Base-by-base conservation (phyloP, 208 protist species). In the Naegleria gruberi region DNA sequence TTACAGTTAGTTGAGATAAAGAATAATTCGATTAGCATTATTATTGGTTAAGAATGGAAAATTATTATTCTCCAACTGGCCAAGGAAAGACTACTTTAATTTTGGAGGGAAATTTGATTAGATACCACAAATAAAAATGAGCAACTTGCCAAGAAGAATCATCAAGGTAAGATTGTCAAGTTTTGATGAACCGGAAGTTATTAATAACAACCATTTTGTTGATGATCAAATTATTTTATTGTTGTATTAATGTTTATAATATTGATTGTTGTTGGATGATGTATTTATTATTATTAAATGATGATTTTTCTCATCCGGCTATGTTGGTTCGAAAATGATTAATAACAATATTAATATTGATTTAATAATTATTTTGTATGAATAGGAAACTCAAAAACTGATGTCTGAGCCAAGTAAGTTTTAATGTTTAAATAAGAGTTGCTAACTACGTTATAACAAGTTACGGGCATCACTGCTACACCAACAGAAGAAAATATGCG, bases 401-500 rank as follows among this genome's bases (percentile, higher is more conserved):
- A 81, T 89, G 23, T 47, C 19, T 34, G 90, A 92, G 82, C 90
- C 90, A 77, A 42, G 82, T 86, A 86, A 51, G 82, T 86, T n/a
- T 30, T 19, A 30, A 30, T 81, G 34, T 87, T 30, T 77, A 23
- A 1, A 26, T 90, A 23, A 44, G 12, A 44, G 8, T 23, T 82
- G 5, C 89, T 15, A 89, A 87, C 5, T 55, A 15, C 15, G 46
- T 55, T 55, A 55, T 55, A 55, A 55, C 40, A 34, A 82, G 84
- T 55, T 45, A 90, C 93, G 17, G 93, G 93, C 41, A 93, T 94
- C 46, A 86, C 17, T 65, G 93, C 93, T 15, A 92, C 91, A 46
- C 95, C 95, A n/a, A 90, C 92, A 86, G 73, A 93, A 40, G 93
- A 97, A 77, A 96, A 96, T 91, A 37, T 95, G 51, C 91, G 96